Conservation (phyloP, 495 filamentous ascomycete species). For the Penicillium malachiteum region DNA sequence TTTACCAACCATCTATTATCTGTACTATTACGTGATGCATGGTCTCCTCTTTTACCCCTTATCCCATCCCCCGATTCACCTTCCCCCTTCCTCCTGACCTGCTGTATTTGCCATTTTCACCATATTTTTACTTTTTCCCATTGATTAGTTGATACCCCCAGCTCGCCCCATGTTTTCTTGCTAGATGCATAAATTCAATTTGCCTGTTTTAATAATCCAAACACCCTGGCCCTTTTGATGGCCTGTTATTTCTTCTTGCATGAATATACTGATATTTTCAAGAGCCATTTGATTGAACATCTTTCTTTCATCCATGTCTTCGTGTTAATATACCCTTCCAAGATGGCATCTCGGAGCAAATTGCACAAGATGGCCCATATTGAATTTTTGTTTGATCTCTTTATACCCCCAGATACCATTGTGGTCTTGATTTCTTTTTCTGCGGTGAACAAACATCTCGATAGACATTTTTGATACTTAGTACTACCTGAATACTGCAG, state of each 20-base stretch:
- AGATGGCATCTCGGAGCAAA: background rate
- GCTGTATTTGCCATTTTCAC: conserved; percentile 8
- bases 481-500: no score
- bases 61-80: background rate
- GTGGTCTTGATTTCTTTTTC: background rate
- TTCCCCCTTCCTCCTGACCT: conserved; percentile 3
- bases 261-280: background rate
- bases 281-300: background rate
- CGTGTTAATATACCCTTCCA: background rate
- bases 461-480: no score
- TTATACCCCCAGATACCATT: background rate
- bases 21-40: conserved; percentile 19
- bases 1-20: background rate
- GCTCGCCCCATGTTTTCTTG: conserved; percentile 31
- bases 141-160: conserved; percentile 47
- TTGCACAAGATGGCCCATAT: no score
- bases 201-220: conserved; percentile 20
- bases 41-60: conserved; percentile 3
- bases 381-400: background rate
- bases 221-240: background rate
- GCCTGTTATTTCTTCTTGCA: conserved; percentile 5
- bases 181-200: conserved; percentile 19
- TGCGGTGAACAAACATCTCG: no score
- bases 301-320: background rate
- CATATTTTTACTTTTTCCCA: conserved; percentile 1